These are phyloP conservation scores for Cryptococcus sp. DNA, from an alignment of 1,284 basidiomycete genomes.

Conservation along the genomic window DNA sequence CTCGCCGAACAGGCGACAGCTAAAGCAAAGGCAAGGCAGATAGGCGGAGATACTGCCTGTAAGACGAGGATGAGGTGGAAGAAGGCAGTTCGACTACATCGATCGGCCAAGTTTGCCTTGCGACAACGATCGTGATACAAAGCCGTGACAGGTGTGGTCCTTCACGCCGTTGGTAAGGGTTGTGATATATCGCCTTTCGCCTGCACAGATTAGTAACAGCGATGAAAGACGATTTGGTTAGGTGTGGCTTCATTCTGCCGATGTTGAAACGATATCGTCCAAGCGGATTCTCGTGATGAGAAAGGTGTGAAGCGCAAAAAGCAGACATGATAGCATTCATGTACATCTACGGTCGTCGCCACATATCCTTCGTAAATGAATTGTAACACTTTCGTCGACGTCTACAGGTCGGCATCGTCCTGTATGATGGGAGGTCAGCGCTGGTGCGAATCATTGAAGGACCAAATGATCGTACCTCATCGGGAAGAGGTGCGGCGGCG, in stretches of 20 bases:
- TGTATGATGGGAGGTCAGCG: conserved; percentile 4
- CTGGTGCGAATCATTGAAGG: not conserved
- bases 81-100: too few species aligned
- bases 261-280: not conserved
- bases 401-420: conserved; percentile 52
- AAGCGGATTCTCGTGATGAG: not conserved
- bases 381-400: not conserved
- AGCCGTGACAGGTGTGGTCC: too few species aligned
- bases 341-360: not conserved
- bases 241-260: not conserved
- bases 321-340: not conserved
- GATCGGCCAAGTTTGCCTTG: too few species aligned
- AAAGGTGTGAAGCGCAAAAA: not conserved
- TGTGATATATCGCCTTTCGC: too few species aligned
- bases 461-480: conserved; percentile 44
- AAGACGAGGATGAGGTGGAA: too few species aligned
- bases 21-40: too few species aligned
- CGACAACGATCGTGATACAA: too few species aligned
- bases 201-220: too few species aligned
- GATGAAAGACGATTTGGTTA: not conserved
- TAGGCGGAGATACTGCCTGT: too few species aligned
- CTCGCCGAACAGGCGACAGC: too few species aligned
- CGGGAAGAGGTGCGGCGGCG: conserved; percentile 51
- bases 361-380: not conserved
- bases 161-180: too few species aligned